Conservation (phyloP, 2,329 filamentous ascomycete genomes). For the Ophiostoma tasmaniense region DNA sequence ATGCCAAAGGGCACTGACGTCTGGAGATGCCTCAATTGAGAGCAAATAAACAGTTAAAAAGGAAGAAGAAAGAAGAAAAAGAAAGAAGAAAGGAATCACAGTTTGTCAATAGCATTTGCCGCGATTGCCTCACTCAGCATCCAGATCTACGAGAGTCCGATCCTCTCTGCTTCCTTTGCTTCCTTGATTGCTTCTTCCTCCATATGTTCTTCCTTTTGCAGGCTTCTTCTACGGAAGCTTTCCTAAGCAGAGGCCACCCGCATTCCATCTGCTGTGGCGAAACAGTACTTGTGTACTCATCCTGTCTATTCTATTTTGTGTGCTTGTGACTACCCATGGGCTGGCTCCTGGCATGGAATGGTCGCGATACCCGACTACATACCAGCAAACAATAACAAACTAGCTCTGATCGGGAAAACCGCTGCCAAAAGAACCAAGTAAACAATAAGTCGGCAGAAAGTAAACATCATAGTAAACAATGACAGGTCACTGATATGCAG, state of each 20-base stretch:
- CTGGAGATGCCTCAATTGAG: too few relatives aligned
- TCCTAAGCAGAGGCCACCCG: neutral
- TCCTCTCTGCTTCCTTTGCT: neutral
- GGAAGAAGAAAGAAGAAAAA: neutral
- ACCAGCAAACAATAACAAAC: neutral
- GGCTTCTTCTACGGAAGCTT: neutral
- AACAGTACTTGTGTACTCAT: neutral
- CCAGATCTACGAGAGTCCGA: neutral
- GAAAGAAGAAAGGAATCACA: neutral
- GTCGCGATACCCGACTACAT: neutral
- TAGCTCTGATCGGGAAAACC: neutral
- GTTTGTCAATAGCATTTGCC: neutral
- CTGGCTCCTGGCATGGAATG: neutral
- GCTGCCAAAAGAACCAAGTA: neutral
- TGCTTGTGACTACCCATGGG: neutral
- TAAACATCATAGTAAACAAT: neutral
- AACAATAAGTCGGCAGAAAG: neutral
- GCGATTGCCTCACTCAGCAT: neutral
- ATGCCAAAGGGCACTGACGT: neutral
- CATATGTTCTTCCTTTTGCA: neutral
- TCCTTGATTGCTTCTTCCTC: slow-evolving; percentile 1
- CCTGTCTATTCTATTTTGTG: neutral
- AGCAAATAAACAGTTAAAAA: too few relatives aligned
- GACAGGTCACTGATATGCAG: neutral
- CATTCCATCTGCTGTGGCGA: neutral